phyloP scores from a whole-genome alignment of 495 filamentous ascomycete genomes.

The Penicillium crystallinum region DNA sequence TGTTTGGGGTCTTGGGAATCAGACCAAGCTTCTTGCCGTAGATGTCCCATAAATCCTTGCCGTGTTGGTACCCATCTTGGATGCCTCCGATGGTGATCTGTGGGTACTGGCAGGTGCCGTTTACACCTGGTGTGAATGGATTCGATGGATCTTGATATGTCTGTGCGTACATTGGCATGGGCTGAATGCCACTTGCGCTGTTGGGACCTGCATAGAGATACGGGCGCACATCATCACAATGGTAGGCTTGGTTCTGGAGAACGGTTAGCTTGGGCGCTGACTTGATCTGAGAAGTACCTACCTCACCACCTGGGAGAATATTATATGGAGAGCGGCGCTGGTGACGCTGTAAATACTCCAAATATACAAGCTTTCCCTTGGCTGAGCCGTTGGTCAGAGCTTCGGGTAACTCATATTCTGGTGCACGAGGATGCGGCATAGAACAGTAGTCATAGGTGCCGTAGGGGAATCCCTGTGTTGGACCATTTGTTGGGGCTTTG shows the following conservation, averaged over 20 bases:
- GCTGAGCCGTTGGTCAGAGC: slow-evolving; percentile 26
- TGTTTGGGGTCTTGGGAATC: slow-evolving; percentile 25
- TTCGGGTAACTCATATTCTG: slow-evolving; percentile 29
- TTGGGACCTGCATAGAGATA: slow-evolving; percentile 34
- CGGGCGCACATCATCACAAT: slow-evolving; percentile 36
- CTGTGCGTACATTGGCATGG: slow-evolving; percentile 36
- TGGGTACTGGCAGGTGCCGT: slow-evolving; percentile 41
- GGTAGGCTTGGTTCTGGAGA: slow-evolving; percentile 36
- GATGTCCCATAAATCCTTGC: slow-evolving; percentile 34
- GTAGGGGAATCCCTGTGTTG: slow-evolving; percentile 20
- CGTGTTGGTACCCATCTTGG: slow-evolving; percentile 40
- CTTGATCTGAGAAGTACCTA: slow-evolving; percentile 3
- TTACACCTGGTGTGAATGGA: slow-evolving; percentile 33
- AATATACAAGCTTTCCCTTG: slow-evolving; percentile 31
- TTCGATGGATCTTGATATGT: slow-evolving; percentile 37
- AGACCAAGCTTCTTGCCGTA: slow-evolving; percentile 34
- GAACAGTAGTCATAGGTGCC: slow-evolving; percentile 40
- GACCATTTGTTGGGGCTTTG: slow-evolving; percentile 24
- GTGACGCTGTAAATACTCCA: slow-evolving; percentile 42
- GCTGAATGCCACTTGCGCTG: slow-evolving; percentile 16
- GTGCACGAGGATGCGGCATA: slow-evolving; percentile 41
- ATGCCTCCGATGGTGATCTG: slow-evolving; percentile 42
- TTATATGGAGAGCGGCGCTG: slow-evolving; percentile 41
- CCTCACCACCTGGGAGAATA: slow-evolving; percentile 39
- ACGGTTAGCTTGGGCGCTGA: background rate